phyloP scores from a whole-genome alignment of 148 eudicot genomes.

The Amaranthus cruentus region DNA sequence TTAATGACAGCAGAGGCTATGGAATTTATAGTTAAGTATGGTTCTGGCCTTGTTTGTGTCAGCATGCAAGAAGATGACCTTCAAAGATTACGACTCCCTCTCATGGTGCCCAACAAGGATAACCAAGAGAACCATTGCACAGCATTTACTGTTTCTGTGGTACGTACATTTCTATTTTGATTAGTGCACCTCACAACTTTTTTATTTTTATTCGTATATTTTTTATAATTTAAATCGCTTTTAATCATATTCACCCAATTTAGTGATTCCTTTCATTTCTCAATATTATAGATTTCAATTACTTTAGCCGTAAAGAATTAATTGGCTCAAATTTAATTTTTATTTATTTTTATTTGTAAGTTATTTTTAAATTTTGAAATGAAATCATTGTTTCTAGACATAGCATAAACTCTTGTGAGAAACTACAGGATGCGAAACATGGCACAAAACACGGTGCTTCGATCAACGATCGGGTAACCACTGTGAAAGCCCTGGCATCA shows the following conservation, averaged over 20 bases:
- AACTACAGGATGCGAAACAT: conserved; percentile 77
- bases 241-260: neutral
- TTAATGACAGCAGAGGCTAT: conserved; percentile 75
- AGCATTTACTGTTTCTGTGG: conserved; percentile 92
- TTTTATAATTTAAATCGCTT: neutral
- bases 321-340: no score
- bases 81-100: conserved; percentile 69
- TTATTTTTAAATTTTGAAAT: neutral
- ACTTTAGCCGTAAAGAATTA: neutral
- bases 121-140: conserved; percentile 80
- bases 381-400: no score
- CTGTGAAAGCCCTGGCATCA: conserved; percentile 69
- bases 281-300: neutral
- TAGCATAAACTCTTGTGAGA: neutral
- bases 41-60: conserved; percentile 91
- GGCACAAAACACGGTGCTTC: conserved; percentile 91
- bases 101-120: conserved; percentile 66
- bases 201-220: neutral
- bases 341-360: no score
- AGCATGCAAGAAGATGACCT: conserved; percentile 87
- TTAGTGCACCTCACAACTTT: neutral
- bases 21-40: conserved; percentile 91
- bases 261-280: neutral
- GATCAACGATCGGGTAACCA: conserved; percentile 75
- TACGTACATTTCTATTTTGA: conserved; percentile 8